Percentiles rank a stretch among this genome's conserved stretches.
Conservation (phyloP, 352 stramenopile species). For the Globisporangium okanoganense region DNA sequence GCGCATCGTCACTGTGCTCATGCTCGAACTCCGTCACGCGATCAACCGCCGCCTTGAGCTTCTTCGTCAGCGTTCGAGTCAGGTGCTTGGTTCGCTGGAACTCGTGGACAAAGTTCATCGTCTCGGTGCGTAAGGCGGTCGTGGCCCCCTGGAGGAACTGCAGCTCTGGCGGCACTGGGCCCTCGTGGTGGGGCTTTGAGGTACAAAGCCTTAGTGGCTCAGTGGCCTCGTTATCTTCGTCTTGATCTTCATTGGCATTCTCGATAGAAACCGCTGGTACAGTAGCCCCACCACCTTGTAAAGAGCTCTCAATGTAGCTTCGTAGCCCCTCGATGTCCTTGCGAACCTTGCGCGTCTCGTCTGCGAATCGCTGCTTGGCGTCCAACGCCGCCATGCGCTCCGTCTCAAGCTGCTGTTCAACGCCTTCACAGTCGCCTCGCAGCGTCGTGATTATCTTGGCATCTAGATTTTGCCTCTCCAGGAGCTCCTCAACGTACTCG, state of each 20-base stretch:
- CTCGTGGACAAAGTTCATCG: conserved; percentile 46
- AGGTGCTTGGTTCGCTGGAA: conserved; percentile 39
- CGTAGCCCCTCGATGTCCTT: conserved; percentile 42
- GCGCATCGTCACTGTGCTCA: conserved; percentile 28
- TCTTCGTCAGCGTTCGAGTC: conserved; percentile 26
- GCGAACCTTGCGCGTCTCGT: conserved; percentile 30
- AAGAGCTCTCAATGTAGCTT: conserved; percentile 39
- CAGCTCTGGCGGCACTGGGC: conserved; percentile 23
- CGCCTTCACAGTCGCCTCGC: conserved; percentile 26
- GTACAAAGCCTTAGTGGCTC: not conserved
- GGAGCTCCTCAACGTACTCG: conserved; percentile 30
- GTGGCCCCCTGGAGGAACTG: conserved; percentile 47
- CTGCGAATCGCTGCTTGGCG: conserved; percentile 19
- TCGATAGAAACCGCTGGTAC: not conserved
- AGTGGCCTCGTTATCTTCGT: not conserved
- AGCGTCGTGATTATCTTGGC: conserved; percentile 33
- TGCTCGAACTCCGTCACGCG: conserved; percentile 38
- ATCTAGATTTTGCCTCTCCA: conserved; percentile 32
- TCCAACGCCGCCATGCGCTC: conserved; percentile 18
- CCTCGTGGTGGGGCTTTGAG: not conserved
- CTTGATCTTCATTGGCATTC: not conserved
- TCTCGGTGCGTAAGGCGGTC: conserved; percentile 40
- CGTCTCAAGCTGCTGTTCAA: conserved; percentile 27
- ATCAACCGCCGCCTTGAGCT: conserved; percentile 28
- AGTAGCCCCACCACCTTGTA: conserved; percentile 9